Conservation (phyloP, 2,329 filamentous ascomycete species). For the Albifimbria verrucaria region DNA sequence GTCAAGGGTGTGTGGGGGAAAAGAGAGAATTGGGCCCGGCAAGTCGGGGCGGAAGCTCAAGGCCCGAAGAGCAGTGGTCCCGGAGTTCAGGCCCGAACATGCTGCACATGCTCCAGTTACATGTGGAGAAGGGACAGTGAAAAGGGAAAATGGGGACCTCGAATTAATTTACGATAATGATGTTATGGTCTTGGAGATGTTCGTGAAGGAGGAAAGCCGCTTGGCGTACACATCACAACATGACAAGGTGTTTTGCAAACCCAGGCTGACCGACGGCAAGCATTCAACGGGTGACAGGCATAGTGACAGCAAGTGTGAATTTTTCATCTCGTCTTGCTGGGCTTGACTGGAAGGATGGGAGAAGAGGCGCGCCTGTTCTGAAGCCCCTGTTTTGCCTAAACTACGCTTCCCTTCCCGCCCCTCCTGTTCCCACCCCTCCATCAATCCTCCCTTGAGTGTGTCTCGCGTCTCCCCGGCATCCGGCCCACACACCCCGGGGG, state of each 20-base stretch:
- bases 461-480: not conserved
- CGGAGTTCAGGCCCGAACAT: not conserved
- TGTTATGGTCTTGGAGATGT: too few species aligned
- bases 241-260: too few species aligned
- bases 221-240: too few species aligned
- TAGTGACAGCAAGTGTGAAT: too few species aligned
- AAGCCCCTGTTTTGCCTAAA: not conserved
- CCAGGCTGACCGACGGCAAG: too few species aligned
- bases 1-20: not conserved
- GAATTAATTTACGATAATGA: not conserved
- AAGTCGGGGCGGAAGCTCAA: slow-evolving; percentile 4
- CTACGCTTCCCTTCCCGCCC: not conserved
- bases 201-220: too few species aligned
- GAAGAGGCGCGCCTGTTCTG: too few species aligned
- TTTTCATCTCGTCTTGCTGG: too few species aligned
- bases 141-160: not conserved
- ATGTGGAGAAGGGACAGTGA: too few species aligned
- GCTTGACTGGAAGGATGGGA: too few species aligned
- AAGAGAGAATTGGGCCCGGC: not conserved
- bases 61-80: not conserved
- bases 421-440: not conserved
- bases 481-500: not conserved
- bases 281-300: too few species aligned
- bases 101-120: not conserved
- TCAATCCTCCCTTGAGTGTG: not conserved